Evolutionary conservation across 2,329 filamentous ascomycete species (phyloP).

Genomic region (Ophiosphaerella narmari): DNA sequence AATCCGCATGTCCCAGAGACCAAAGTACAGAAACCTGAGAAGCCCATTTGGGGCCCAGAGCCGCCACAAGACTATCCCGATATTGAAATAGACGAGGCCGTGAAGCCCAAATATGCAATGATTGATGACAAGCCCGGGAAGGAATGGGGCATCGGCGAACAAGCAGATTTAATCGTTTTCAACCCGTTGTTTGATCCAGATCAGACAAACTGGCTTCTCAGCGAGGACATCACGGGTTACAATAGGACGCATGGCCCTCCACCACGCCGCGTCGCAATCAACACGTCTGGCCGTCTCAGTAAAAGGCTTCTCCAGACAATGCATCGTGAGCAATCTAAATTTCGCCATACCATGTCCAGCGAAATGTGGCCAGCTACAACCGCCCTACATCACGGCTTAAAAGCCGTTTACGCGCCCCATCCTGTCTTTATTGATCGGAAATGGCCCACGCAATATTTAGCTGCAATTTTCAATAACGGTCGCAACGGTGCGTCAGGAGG

Average conservation of each 20-base stretch:
- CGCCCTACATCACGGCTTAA: constrained; percentile 76
- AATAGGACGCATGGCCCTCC: constrained; percentile 59
- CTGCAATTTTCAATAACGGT: constrained; percentile 61
- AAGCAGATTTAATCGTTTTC: constrained; percentile 76
- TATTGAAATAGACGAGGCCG: constrained; percentile 59
- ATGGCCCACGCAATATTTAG: constrained; percentile 60
- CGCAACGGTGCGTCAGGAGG: constrained; percentile 57
- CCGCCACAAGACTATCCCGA: constrained; percentile 49
- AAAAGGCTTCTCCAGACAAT: constrained; percentile 70
- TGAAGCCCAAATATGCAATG: constrained; percentile 61
- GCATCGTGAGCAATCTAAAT: constrained; percentile 73
- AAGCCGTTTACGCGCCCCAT: constrained; percentile 70
- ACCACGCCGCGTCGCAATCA: constrained; percentile 71
- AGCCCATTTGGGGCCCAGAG: constrained; percentile 56
- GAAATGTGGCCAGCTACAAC: constrained; percentile 78
- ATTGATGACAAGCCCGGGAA: constrained; percentile 55
- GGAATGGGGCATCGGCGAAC: constrained; percentile 70
- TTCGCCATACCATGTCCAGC: constrained; percentile 73
- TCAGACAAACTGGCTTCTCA: constrained; percentile 73
- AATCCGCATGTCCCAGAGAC: constrained; percentile 51
- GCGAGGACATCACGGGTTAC: constrained; percentile 73
- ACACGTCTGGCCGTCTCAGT: constrained; percentile 71
- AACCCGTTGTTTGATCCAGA: constrained; percentile 77
- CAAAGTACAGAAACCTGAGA: constrained; percentile 47
- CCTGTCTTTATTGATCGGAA: constrained; percentile 62